phyloP scores from a whole-genome alignment of 1,139 yeast species.

The Pichia sp. region DNA sequence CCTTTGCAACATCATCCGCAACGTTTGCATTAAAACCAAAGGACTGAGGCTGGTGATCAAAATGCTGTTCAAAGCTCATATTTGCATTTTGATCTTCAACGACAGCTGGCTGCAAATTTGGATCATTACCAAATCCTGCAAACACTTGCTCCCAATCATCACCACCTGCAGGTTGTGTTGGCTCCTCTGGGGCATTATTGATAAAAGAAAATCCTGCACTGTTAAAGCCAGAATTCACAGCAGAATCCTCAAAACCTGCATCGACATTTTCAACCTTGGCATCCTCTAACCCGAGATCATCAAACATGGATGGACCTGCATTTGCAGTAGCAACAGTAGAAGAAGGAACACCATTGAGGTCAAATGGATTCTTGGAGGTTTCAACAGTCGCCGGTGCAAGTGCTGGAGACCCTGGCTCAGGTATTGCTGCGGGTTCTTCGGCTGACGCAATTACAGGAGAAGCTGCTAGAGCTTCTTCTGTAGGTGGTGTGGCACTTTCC shows the following conservation, averaged over 20 bases:
- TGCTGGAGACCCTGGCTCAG: no score
- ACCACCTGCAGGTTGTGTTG: conserved; percentile 15
- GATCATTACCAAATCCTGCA: conserved; percentile 76
- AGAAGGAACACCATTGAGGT: no score
- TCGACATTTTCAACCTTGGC: conserved; percentile 42
- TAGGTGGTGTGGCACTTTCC: conserved; percentile 1
- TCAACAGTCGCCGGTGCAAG: not conserved
- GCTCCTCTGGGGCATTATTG: not conserved
- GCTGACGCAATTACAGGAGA: no score
- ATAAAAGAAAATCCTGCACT: conserved; percentile 22
- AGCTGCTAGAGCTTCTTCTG: no score
- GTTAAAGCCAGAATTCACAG: conserved; percentile 16
- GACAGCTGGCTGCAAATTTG: conserved; percentile 19
- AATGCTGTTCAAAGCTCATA: conserved; percentile 5
- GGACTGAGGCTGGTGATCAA: conserved; percentile 5
- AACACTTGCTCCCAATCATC: conserved; percentile 95
- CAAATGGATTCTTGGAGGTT: conserved; percentile 25
- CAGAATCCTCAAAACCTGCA: conserved; percentile 26
- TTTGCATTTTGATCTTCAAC: conserved; percentile 6
- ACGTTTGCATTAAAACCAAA: conserved; percentile 7
- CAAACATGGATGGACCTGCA: conserved; percentile 31
- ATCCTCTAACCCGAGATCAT: conserved; percentile 46
- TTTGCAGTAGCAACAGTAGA: no score
- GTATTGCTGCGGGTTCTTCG: not conserved
- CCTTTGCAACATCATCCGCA: conserved; percentile 16